A percentile compares a stretch with the other conserved stretches of the same genome.
These are phyloP conservation scores for Nakazawaea laoshanensis DNA, from an alignment of 805 yeast species.

Conservation along the genomic window DNA sequence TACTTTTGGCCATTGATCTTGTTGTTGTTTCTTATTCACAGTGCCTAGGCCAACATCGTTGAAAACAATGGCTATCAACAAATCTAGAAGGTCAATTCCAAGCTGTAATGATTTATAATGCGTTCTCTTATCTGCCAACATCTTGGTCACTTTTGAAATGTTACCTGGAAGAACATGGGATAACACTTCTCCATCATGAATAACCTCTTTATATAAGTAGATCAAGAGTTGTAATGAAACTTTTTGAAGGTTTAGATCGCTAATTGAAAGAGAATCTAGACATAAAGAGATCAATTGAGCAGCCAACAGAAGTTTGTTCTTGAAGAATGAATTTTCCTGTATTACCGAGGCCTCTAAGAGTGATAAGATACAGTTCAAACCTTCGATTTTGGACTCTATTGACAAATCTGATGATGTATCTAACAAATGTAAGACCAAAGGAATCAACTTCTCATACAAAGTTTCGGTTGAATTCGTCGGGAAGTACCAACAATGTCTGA, in stretches of 20 bases:
- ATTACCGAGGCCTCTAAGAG: conserved; percentile 24
- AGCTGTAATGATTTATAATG: conserved; percentile 28
- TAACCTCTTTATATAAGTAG: conserved; percentile 25
- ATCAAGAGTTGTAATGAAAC: too few species aligned
- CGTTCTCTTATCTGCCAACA: conserved; percentile 21
- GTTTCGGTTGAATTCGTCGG: conserved; percentile 25
- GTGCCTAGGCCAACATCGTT: conserved; percentile 30
- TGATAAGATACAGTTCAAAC: conserved; percentile 21
- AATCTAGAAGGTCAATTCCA: conserved; percentile 21
- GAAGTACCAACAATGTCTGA: conserved; percentile 37
- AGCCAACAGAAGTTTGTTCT: conserved; percentile 32
- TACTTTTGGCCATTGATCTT: too few species aligned
- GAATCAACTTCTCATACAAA: conserved; percentile 35
- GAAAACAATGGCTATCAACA: conserved; percentile 27
- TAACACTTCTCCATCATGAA: conserved; percentile 37
- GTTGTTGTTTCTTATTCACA: conserved; percentile 12
- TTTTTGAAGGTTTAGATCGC: too few species aligned
- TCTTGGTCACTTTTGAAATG: conserved; percentile 34
- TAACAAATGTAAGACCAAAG: conserved; percentile 35
- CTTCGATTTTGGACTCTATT: conserved; percentile 27
- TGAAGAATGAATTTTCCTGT: too few species aligned
- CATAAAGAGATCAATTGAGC: conserved; percentile 41
- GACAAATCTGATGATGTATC: conserved; percentile 25
- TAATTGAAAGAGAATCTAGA: too few species aligned
- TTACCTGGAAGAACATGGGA: conserved; percentile 45